A percentile compares a stretch with the other conserved stretches of the same genome.
These are phyloP conservation scores for Saccharomycopsis schoenii DNA, from an alignment of 805 yeast species.

Conservation along the genomic window DNA sequence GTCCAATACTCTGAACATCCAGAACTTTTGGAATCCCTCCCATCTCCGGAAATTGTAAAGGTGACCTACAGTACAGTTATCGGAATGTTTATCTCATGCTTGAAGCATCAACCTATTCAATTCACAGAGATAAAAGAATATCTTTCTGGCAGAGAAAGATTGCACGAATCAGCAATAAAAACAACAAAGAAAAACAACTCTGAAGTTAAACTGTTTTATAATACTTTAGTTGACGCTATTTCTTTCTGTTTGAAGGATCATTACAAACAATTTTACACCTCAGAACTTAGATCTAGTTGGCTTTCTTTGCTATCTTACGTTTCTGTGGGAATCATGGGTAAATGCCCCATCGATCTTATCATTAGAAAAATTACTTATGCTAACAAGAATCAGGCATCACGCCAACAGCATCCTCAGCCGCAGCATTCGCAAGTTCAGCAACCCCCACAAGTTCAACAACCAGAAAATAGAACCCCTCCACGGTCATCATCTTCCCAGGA, in stretches of 20 bases:
- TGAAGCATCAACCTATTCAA: background rate
- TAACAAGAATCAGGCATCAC: background rate
- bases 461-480: background rate
- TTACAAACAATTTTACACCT: background rate
- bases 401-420: background rate
- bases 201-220: background rate
- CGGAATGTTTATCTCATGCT: background rate
- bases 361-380: background rate
- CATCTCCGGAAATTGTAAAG: background rate
- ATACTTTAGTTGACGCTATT: background rate
- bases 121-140: background rate
- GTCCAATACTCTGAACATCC: background rate
- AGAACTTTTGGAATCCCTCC: background rate
- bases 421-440: too few relatives aligned
- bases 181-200: background rate
- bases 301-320: background rate
- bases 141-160: background rate
- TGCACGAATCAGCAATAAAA: background rate
- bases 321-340: background rate
- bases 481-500: background rate
- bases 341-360: background rate
- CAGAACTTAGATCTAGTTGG: background rate
- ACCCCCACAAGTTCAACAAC: background rate
- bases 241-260: background rate
- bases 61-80: background rate